A percentile compares a stretch with the other conserved stretches of the same genome.
These are phyloP conservation scores for Coniochaeta sp. DNA, from an alignment of 2,329 filamentous ascomycete species.

Conservation along the genomic window DNA sequence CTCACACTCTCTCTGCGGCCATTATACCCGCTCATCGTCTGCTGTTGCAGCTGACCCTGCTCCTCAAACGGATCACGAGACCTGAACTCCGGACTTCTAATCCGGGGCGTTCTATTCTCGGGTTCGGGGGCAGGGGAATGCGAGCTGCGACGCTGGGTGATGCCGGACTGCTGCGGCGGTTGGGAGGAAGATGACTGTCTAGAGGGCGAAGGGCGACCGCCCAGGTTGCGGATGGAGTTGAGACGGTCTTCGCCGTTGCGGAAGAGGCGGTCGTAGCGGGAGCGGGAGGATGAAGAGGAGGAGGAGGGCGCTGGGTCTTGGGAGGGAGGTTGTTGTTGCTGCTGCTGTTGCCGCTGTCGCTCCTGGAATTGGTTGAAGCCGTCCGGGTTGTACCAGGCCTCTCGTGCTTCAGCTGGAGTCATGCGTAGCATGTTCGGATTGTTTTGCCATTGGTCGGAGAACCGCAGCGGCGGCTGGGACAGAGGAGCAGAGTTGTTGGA, in stretches of 20 bases:
- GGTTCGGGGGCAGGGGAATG: neutral
- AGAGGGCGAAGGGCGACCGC: slow-evolving; percentile 1
- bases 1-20: neutral
- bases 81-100: neutral
- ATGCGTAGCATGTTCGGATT: neutral
- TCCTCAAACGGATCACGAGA: neutral
- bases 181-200: neutral
- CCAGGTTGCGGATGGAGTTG: slow-evolving; percentile 15
- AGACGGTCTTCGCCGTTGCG: slow-evolving; percentile 17
- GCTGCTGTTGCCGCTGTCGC: neutral
- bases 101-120: neutral
- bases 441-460: too few relatives aligned
- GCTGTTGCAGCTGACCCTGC: neutral
- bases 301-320: neutral
- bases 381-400: too few relatives aligned
- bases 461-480: too few relatives aligned
- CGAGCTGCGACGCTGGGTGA: neutral
- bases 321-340: neutral
- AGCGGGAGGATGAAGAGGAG: neutral
- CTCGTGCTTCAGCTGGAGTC: too few relatives aligned
- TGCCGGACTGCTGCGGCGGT: neutral
- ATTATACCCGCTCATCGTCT: neutral
- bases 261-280: slow-evolving; percentile 3
- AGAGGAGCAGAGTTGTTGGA: neutral
- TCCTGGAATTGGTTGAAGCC: neutral